phyloP scores from a whole-genome alignment of 169 alveolate genomes.

The Cryptosporidium felis region DNA sequence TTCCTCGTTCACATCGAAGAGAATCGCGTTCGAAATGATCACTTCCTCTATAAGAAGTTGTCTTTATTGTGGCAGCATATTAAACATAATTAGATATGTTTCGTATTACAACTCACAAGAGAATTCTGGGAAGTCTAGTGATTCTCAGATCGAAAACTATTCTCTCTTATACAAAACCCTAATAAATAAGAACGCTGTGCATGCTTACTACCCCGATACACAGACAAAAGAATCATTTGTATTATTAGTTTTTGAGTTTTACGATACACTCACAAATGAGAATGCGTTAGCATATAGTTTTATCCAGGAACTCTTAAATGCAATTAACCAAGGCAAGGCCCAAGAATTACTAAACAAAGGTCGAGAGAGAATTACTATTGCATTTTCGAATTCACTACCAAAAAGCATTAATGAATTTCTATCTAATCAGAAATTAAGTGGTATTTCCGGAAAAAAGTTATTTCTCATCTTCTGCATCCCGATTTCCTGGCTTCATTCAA shows the following conservation, averaged over 20 bases:
- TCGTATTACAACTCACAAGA: neutral
- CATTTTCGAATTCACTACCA: conserved; percentile 25
- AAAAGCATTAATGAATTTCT: neutral
- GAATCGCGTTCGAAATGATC: conserved; percentile 45
- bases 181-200: neutral
- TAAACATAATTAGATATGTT: conserved; percentile 45
- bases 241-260: conserved; percentile 10
- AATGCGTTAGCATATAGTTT: conserved; percentile 16
- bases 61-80: conserved; percentile 21
- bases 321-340: conserved; percentile 13
- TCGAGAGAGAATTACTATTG: neutral
- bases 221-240: neutral
- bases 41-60: conserved; percentile 26
- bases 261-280: neutral
- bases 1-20: neutral
- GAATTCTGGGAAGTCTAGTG: neutral
- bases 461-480: conserved; percentile 23
- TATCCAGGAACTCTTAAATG: conserved; percentile 31
- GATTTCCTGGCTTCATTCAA: conserved; percentile 29
- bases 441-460: neutral
- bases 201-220: conserved; percentile 29
- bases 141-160: neutral
- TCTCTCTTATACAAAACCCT: neutral
- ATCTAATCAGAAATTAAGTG: neutral
- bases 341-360: neutral